Evolutionary conservation across 179 eudicot species (phyloP).

Genomic region (Silene noctiflora): DNA sequence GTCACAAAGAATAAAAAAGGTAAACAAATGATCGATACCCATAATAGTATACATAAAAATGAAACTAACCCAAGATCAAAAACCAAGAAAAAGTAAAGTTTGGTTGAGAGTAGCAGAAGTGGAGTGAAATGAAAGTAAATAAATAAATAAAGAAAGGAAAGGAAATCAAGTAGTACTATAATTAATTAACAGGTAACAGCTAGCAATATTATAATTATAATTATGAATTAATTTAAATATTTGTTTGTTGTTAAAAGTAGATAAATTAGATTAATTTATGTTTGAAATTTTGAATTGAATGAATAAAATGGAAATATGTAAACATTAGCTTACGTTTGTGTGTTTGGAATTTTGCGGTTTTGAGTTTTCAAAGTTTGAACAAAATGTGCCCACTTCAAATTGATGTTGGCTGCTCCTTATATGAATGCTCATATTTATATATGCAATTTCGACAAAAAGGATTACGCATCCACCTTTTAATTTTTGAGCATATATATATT

Average conservation of each 20-base stretch:
- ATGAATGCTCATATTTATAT: background rate
- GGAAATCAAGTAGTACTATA: background rate
- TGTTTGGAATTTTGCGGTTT: conserved; percentile 10
- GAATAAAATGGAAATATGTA: background rate
- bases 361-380: background rate
- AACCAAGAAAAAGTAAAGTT: background rate
- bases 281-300: background rate
- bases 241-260: background rate
- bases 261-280: background rate
- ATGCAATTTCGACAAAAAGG: too few species aligned
- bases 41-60: background rate
- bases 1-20: background rate
- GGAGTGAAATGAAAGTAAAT: background rate
- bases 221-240: too few species aligned
- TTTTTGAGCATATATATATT: too few species aligned
- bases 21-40: background rate
- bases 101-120: background rate
- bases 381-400: conserved; percentile 11
- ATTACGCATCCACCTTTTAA: too few species aligned
- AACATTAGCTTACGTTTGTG: conserved; percentile 20
- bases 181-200: background rate
- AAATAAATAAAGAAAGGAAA: conserved; percentile 7
- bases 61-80: background rate
- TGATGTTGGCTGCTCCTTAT: too few species aligned
- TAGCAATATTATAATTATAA: conserved; percentile 8